Conservation (phyloP, 2,329 filamentous ascomycete genomes). For the Aphanoascus verrucosus region DNA sequence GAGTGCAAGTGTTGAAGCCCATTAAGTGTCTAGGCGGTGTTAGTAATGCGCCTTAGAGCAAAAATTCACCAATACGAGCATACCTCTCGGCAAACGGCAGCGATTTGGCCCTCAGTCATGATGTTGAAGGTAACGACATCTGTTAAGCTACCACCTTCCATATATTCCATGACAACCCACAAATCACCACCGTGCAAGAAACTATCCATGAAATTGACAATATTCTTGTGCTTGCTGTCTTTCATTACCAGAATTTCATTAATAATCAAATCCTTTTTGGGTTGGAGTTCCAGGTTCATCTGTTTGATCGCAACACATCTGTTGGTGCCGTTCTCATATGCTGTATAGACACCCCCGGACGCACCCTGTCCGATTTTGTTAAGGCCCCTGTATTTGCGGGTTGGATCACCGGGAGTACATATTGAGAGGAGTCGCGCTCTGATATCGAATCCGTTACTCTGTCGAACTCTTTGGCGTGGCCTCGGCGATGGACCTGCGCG, state of each 20-base stretch:
- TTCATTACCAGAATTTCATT: slow-evolving; percentile 99
- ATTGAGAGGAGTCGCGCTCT: slow-evolving; percentile 75
- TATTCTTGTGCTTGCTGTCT: slow-evolving; percentile 94
- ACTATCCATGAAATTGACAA: slow-evolving; percentile 98
- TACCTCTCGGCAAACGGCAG: slow-evolving; percentile 81
- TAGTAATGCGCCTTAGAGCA: slow-evolving; percentile 14
- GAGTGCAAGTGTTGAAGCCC: slow-evolving; percentile 92
- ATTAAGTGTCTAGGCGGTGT: slow-evolving; percentile 54
- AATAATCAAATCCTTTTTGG: slow-evolving; percentile 97
- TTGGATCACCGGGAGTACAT: slow-evolving; percentile 80
- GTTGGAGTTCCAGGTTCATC: slow-evolving; percentile 97
- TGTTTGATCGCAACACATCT: slow-evolving; percentile 95
- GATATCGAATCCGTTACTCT: slow-evolving; percentile 73
- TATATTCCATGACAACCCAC: slow-evolving; percentile 99
- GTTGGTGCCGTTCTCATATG: slow-evolving; percentile 73
- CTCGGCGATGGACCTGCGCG: slow-evolving; percentile 39
- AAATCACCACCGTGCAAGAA: slow-evolving; percentile 81
- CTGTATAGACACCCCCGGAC: slow-evolving; percentile 89
- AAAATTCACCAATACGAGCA: slow-evolving; percentile 19
- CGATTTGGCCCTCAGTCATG: slow-evolving; percentile 96
- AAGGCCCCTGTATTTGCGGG: slow-evolving; percentile 72
- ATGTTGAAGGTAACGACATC: slow-evolving; percentile 99
- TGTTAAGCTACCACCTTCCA: slow-evolving; percentile 95
- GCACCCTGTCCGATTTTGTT: slow-evolving; percentile 97
- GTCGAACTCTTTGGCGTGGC: slow-evolving; percentile 65